Evolutionary conservation across 2,329 filamentous ascomycete genomes (phyloP), one percentile per base, ranked within the genome.

Genomic region (Nothophaeocryptopus gaeumannii): DNA sequence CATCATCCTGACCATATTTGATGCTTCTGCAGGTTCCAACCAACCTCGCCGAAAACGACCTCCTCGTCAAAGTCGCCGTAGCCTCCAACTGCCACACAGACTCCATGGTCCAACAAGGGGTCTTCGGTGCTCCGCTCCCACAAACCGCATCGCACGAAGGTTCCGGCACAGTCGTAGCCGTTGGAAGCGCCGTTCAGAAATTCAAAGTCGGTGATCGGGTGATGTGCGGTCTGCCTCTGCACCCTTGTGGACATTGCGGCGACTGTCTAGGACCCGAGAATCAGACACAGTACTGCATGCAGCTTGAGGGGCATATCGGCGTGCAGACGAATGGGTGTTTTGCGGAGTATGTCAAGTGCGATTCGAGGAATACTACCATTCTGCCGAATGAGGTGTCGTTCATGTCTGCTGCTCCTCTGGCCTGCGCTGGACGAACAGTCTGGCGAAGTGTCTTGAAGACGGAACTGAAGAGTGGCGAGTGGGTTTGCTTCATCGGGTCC

Each of bases 1-100:
- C 15, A 31, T 14, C 34, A 16, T 26, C 7, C 20, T 26, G 3
- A 26, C 7, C 20, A 26, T 26, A 7, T 7, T 7, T 26, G 20
- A 26, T 7, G 7, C 20, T 26, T n/a, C n/a, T 26, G 20, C 7
- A 74, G 11, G 72, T 77, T 1, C 80, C 80, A 5, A 40, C 64
- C 12, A 40, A 59, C 13, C 74, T 82, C 12, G 64, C 67, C 4
- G 72, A 75, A 0, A 59, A 78, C 55, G 81, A 84, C 55, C 68
- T 85, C n/a, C 74, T 84, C 32, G 71, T 84, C 59, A 81, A 80
- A 63, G 70, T 82, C 44, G 80, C 78, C 47, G 79, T 79, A 12
- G 80, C 78, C 8, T 81, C 78, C 1, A 75, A 82, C 60, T 84
- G 81, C 68, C 81, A 85, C 68, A 84, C 82, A 1, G 81, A 84